Base-by-base conservation (phyloP, 2,329 filamentous ascomycete genomes). In the Aschersonia sp. region DNA sequence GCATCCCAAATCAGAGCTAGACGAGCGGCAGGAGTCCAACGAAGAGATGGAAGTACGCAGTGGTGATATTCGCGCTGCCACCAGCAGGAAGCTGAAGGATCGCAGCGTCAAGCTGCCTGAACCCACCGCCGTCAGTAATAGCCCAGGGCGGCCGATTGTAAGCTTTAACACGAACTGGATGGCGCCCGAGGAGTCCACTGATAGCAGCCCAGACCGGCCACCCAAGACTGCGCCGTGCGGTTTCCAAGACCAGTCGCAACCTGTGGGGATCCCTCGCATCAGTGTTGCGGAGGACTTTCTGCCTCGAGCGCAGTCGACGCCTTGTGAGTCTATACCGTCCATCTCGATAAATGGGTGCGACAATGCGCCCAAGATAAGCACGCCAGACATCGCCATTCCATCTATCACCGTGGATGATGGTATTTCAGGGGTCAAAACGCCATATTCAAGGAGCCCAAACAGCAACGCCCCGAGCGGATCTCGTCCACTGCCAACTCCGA, bases 101-200 rank as follows among this genome's bases (percentile, higher is more conserved):
- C 82, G 89, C 60, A 96, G 89, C 65, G 68, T 81, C 49, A 94
- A 86, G 61, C 73, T 97, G 52, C 91, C 89, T 31, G 91, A 84
- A 59, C 91, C 91, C 54, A 87, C 85, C 48, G 83, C 86, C 59
- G 89, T 97, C 65, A 96, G 89, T 69, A 85, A 96, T 69, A 85
- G 77, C 60, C 84, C 85, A 57, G 88, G 88, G 57, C 81, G 91
- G 61, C 91, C 91, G 53, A 97, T 97, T 72, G 91, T 97, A 74
- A 97, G 91, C 75, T 97, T 97, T 74, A 78, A 94, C 67, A 78
- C 78, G 59, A 78, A 84, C 62, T 95, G 87, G 82, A 84, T 80
- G 72, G 77, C 80, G 61, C 78, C 77, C 62, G 80, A 85, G 62
- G 72, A 77, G 71, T 72, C 71, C 65, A 74, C 84, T 74, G 83